Base-by-base conservation (phyloP, 106 monocot genomes). In the Allium fistulosum region DNA sequence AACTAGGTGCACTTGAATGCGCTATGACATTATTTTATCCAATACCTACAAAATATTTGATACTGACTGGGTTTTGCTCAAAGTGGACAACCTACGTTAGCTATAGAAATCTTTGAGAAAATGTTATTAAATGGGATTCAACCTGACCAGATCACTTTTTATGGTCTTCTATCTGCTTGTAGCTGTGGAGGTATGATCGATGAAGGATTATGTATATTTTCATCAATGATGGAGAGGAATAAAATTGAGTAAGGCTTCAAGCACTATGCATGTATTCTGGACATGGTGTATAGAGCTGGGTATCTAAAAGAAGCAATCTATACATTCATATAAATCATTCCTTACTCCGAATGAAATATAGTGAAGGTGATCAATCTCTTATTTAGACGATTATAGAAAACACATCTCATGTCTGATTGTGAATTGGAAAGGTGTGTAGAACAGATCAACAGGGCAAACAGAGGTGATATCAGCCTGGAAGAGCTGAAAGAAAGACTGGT, bases 101-200 rank as follows among this genome's bases (percentile, higher is more conserved):
- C 85, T 70, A 66, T 88, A 28, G 61, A 47, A 52, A 60, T 83
- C 27, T 93, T 93, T 17, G 17, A 46, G 59, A 63, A 81, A 67
- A 46, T 93, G 72, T 62, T 75, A 11, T 37, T 11, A 58, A 53
- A 46, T 47, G 75, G 75, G 59, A 62, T 66, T 27, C 48, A 68
- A 57, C 92, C 85, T 22, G 88, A 93, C 66, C 71, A n/a, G 83
- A 88, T 93, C 58, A 93, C 83, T 57, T 71, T 93, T 10, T 17
- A 63, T 47, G 92, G 85, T 62, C 72, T 79, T 69, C 72, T 93
- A 56, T 71, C 72, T 16, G 92, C 85, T 48, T 93, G 88, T 63
- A 62, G 83, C 37, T 26, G 71, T 65, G 78, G 74, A n/a, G 85
- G 81, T 13, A 46, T 88, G 74, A 51, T 83, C 7, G 26, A 47